These are phyloP conservation scores for Neurospora terricola DNA, from an alignment of 495 filamentous ascomycete species.

Conservation along the genomic window DNA sequence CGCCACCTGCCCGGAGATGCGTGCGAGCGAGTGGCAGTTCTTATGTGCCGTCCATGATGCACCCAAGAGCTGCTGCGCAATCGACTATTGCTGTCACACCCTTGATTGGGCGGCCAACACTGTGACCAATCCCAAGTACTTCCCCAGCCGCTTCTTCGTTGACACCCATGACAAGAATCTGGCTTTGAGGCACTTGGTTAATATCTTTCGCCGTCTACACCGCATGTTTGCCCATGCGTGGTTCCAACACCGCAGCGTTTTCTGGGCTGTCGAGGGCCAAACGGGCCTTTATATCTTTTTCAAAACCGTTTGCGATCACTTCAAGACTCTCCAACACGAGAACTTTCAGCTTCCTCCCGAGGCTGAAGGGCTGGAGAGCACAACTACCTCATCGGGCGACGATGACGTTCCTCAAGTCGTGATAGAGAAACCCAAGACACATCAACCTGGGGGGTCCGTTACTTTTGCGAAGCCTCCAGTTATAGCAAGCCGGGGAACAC, in stretches of 20 bases:
- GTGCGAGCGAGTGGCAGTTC: conserved; percentile 97
- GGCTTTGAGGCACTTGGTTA: conserved; percentile 74
- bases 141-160: conserved; percentile 77
- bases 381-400: conserved; percentile 8
- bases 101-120: conserved; percentile 93
- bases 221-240: conserved; percentile 97
- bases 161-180: conserved; percentile 49
- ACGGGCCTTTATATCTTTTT: conserved; percentile 89
- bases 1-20: conserved; percentile 91
- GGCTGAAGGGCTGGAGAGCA: conserved; percentile 64
- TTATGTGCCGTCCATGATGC: conserved; percentile 94
- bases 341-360: conserved; percentile 92
- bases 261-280: conserved; percentile 86
- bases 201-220: conserved; percentile 89
- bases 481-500: conserved; percentile 20
- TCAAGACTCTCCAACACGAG: conserved; percentile 78
- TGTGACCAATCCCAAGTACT: conserved; percentile 80
- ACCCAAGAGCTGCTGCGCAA: conserved; percentile 91
- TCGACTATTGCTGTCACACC: conserved; percentile 98
- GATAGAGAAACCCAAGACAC: conserved; percentile 22
- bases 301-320: conserved; percentile 90
- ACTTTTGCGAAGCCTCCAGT: conserved; percentile 38
- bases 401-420: conserved; percentile 10
- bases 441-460: conserved; percentile 16
- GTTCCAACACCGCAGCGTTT: conserved; percentile 94